Conservation (phyloP, 192 early-diverging fungal species). For the Endogone sp. region DNA sequence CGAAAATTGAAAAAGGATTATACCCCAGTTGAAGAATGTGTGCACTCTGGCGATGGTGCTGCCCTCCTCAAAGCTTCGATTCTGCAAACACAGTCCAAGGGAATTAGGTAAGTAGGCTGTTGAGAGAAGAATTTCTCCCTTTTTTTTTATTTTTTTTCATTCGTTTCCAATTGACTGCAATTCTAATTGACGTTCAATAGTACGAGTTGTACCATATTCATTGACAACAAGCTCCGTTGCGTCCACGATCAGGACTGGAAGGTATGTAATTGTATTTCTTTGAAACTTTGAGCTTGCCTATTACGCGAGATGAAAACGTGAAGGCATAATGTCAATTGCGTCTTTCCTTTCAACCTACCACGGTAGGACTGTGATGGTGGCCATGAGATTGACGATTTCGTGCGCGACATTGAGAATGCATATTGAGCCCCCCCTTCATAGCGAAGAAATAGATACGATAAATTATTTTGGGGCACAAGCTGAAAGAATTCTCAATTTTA, state of each 20-base stretch:
- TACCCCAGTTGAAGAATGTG: slow-evolving; percentile 35
- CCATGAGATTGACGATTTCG: slow-evolving; percentile 26
- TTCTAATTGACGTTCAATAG: neutral
- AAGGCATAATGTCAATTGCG: no score
- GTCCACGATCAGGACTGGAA: slow-evolving; percentile 58
- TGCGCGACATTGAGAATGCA: slow-evolving; percentile 26
- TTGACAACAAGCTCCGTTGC: slow-evolving; percentile 54
- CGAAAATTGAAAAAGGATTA: slow-evolving; percentile 23
- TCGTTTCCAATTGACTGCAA: neutral
- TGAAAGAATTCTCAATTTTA: no score
- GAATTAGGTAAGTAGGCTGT: slow-evolving; percentile 19
- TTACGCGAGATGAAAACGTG: no score
- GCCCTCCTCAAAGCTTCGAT: slow-evolving; percentile 44
- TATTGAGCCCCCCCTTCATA: no score
- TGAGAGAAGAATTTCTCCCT: no score
- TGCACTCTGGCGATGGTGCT: slow-evolving; percentile 30
- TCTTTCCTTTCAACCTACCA: neutral
- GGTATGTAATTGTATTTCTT: slow-evolving; percentile 15
- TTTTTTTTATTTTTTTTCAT: neutral
- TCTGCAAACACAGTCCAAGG: slow-evolving; percentile 38
- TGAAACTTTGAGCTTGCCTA: no score
- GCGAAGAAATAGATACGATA: no score
- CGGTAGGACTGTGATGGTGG: slow-evolving; percentile 35
- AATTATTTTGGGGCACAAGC: no score
- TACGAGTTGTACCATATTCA: slow-evolving; percentile 56